Evolutionary conservation across 139 green algal genomes (phyloP).

Genomic region (Micractinium conductrix): DNA sequence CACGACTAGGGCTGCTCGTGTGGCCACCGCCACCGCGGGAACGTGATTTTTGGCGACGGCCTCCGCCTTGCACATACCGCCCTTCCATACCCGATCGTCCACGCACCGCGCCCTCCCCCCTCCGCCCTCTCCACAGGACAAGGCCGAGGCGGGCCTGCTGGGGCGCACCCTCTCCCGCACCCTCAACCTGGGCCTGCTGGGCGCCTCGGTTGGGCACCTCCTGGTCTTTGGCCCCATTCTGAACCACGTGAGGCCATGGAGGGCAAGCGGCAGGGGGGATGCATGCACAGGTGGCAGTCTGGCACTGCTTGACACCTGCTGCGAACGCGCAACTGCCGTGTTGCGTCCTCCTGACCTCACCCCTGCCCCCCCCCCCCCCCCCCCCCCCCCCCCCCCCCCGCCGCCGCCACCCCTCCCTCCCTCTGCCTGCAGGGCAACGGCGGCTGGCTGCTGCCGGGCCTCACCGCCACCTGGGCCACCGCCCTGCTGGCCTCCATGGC

Average conservation of each 20-base stretch:
- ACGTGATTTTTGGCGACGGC: too few species aligned
- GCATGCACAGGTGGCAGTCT: too few species aligned
- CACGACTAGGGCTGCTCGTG: too few species aligned
- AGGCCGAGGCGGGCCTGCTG: constrained; percentile 41
- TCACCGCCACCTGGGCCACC: constrained; percentile 24
- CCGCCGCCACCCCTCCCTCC: not conserved
- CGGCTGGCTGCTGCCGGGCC: constrained; percentile 26
- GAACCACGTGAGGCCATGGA: constrained; percentile 27
- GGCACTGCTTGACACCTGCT: too few species aligned
- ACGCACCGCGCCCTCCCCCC: not conserved
- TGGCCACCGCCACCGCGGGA: too few species aligned
- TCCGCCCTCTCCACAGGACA: constrained; percentile 23
- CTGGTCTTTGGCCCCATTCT: constrained; percentile 34
- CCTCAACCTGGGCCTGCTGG: constrained; percentile 44
- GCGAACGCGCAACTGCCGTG: too few species aligned
- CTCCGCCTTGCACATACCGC: too few species aligned
- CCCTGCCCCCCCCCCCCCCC: too few species aligned
- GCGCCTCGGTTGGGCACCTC: constrained; percentile 34
- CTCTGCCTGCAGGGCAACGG: constrained; percentile 13
- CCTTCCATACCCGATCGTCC: too few species aligned
- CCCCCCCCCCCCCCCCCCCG: not conserved
- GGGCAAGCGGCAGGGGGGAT: not conserved
- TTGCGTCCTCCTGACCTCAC: not conserved
- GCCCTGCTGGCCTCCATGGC: constrained; percentile 33
- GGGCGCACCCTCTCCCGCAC: constrained; percentile 22